These are phyloP conservation scores for Boletus coccyginus DNA, from an alignment of 768 basidiomycete genomes.

Conservation along the genomic window DNA sequence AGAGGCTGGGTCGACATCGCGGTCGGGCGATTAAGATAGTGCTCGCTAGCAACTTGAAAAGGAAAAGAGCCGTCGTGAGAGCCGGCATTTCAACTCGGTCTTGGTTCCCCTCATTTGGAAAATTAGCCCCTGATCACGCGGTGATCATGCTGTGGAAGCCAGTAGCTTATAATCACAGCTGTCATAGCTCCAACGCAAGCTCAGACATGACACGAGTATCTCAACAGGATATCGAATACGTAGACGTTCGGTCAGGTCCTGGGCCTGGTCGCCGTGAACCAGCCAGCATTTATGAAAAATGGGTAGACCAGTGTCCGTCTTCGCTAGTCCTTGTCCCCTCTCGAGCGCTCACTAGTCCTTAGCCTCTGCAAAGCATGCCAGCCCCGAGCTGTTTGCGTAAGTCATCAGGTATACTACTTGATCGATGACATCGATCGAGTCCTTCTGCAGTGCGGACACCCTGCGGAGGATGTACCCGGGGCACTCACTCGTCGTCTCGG, in stretches of 20 bases:
- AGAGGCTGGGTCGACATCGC: constrained; percentile 96
- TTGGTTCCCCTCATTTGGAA: not conserved
- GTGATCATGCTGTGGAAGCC: constrained; percentile 7
- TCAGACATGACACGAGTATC: constrained; percentile 11
- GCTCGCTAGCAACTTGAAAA: not conserved
- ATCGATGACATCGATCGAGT: constrained; percentile 4
- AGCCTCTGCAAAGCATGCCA: constrained; percentile 54
- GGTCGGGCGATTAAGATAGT: not conserved
- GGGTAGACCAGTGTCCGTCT: constrained; percentile 49
- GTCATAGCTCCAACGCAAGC: not conserved
- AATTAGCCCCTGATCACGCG: constrained; percentile 16
- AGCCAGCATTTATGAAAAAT: constrained; percentile 47
- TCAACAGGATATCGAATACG: constrained; percentile 26
- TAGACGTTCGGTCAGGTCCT: constrained; percentile 14
- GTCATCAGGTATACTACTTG: constrained; percentile 6
- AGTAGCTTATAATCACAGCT: constrained; percentile 2
- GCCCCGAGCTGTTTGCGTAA: constrained; percentile 47
- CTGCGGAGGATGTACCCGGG: constrained; percentile 60
- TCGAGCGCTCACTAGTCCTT: constrained; percentile 3
- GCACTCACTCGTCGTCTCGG: constrained; percentile 55
- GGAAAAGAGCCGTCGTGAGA: no score
- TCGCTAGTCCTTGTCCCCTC: not conserved
- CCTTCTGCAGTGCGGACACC: constrained; percentile 36
- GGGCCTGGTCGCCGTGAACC: constrained; percentile 2
- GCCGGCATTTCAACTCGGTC: constrained; percentile 16